These are phyloP conservation scores for Aristolochia californica DNA, from an alignment of 164 flowering plant genomes.

Conservation along the genomic window DNA sequence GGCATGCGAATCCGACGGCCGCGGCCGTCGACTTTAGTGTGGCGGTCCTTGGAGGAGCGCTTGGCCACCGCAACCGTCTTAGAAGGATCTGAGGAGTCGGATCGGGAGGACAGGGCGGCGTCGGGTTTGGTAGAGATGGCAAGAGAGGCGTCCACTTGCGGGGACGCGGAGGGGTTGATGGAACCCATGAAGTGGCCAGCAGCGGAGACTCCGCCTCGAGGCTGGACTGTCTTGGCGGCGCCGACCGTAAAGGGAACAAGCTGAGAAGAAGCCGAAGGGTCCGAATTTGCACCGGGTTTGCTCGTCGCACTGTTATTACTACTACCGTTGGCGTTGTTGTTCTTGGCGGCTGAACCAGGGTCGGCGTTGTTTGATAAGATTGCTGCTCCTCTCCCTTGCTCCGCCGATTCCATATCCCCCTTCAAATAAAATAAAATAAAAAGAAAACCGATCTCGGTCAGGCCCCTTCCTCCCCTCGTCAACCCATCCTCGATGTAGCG, in stretches of 20 bases:
- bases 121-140: slow-evolving; percentile 24
- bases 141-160: slow-evolving; percentile 40
- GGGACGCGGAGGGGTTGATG: slow-evolving; percentile 12
- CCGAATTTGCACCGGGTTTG: slow-evolving; percentile 1
- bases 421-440: background rate
- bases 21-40: slow-evolving; percentile 74
- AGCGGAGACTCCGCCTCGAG: background rate
- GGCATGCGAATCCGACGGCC: slow-evolving; percentile 84
- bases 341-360: background rate
- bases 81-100: slow-evolving; percentile 17
- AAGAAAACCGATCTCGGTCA: no score
- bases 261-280: slow-evolving; percentile 13
- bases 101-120: slow-evolving; percentile 18
- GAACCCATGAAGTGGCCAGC: slow-evolving; percentile 31
- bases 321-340: slow-evolving; percentile 10
- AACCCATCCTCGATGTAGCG: slow-evolving; percentile 12
- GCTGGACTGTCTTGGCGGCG: background rate
- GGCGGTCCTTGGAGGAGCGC: slow-evolving; percentile 65
- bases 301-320: slow-evolving; percentile 8
- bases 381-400: slow-evolving; percentile 12
- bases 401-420: slow-evolving; percentile 25
- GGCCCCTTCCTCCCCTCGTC: slow-evolving; percentile 1
- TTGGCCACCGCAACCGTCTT: slow-evolving; percentile 18
- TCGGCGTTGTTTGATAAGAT: background rate
- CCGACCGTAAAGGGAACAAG: slow-evolving; percentile 21